Evolutionary conservation across 441 rosid genomes (phyloP).

Genomic region (Isatis lusitanica): DNA sequence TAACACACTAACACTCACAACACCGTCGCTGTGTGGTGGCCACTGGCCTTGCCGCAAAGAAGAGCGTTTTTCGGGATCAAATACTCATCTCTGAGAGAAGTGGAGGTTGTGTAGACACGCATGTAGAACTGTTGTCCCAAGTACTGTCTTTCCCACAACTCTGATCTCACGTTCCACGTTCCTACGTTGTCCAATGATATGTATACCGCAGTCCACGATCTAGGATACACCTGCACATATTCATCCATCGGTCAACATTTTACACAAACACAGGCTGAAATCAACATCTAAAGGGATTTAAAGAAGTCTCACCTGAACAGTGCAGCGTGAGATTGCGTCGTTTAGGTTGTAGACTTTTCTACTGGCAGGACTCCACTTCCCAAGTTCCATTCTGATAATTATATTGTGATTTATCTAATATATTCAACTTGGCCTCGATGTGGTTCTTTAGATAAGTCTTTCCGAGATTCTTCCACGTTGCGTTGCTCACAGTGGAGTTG

Average conservation of each 20-base stretch:
- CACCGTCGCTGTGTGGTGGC: background rate
- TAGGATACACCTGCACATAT: background rate
- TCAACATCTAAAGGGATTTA: background rate
- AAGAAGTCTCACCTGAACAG: background rate
- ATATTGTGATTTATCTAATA: background rate
- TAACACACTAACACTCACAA: background rate
- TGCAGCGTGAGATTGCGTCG: background rate
- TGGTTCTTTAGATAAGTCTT: too few species aligned
- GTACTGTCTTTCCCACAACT: slow-evolving; percentile 73
- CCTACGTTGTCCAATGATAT: slow-evolving; percentile 56
- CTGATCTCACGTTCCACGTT: slow-evolving; percentile 48
- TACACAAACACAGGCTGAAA: background rate
- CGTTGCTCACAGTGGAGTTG: too few species aligned
- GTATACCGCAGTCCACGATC: slow-evolving; percentile 20
- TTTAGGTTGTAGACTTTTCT: background rate
- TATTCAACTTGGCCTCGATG: too few species aligned
- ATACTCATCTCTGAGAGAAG: background rate
- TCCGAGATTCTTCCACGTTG: too few species aligned
- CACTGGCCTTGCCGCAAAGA: background rate
- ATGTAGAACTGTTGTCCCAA: slow-evolving; percentile 63
- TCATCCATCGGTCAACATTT: background rate
- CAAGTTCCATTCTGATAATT: background rate
- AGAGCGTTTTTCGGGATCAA: background rate
- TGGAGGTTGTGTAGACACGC: background rate
- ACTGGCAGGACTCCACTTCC: background rate